Conservation (phyloP, 2,329 filamentous ascomycete species). For the Stagonosporopsis rhizophila region DNA sequence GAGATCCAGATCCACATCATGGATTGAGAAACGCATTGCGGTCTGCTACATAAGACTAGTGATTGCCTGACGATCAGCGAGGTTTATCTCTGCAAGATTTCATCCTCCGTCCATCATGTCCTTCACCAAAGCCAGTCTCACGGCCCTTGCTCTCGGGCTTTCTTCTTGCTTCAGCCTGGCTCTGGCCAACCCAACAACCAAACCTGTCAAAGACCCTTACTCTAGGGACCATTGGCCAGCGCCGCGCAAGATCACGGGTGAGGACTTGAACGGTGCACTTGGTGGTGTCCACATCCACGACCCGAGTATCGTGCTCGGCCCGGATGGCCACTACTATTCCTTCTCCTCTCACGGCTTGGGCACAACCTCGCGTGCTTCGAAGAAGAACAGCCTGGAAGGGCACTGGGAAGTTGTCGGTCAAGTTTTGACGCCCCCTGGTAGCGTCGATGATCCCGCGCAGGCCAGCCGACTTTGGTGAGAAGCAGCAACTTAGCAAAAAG, state of each 20-base stretch:
- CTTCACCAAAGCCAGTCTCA: background rate
- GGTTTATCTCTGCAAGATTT: background rate
- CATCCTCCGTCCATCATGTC: background rate
- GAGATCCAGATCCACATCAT: background rate
- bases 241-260: constrained; percentile 11
- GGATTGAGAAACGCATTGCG: background rate
- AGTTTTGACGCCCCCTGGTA: constrained; percentile 13
- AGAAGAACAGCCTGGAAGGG: constrained; percentile 13
- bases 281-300: constrained; percentile 16
- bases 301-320: constrained; percentile 15
- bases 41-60: background rate
- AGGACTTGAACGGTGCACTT: constrained; percentile 13
- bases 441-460: background rate
- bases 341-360: constrained; percentile 15
- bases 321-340: constrained; percentile 15
- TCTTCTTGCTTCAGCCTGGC: background rate
- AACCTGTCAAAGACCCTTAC: background rate
- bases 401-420: constrained; percentile 13
- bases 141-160: background rate
- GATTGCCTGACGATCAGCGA: background rate
- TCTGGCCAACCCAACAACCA: background rate
- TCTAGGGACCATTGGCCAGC: background rate
- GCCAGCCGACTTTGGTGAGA: background rate
- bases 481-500: background rate
- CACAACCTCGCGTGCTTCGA: constrained; percentile 14